Evolutionary conservation across 2,329 filamentous ascomycete species (phyloP).

Genomic region (Pseudocercospora cruenta): DNA sequence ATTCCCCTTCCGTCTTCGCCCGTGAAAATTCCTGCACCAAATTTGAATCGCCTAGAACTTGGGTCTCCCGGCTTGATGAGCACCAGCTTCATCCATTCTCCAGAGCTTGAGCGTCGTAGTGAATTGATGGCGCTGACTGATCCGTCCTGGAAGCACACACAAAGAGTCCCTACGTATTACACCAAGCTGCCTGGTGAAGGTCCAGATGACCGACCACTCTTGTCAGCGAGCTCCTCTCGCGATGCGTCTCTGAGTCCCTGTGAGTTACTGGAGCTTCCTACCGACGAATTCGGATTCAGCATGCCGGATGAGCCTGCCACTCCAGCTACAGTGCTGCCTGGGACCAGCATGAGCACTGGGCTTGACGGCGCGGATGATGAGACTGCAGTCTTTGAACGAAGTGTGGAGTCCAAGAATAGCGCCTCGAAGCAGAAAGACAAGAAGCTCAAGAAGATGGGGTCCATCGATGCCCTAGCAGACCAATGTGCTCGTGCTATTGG

Average conservation of each 20-base stretch:
- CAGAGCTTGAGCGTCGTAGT: conserved; percentile 12
- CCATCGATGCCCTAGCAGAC: conserved; percentile 34
- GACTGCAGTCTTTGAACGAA: conserved; percentile 32
- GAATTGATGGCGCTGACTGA: conserved; percentile 22
- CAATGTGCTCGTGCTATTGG: conserved; percentile 15
- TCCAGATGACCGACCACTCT: conserved; percentile 1
- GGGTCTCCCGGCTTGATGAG: conserved; percentile 27
- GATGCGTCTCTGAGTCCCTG: conserved; percentile 1
- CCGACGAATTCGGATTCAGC: conserved; percentile 21
- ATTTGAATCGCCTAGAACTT: conserved; percentile 33
- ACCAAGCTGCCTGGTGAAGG: conserved; percentile 19
- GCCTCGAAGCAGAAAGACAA: conserved; percentile 24
- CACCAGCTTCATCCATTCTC: conserved; percentile 18
- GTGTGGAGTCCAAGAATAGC: conserved; percentile 28
- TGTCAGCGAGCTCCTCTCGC: not conserved
- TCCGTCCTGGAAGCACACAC: conserved; percentile 6
- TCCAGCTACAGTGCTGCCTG: conserved; percentile 25
- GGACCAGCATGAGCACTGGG: conserved; percentile 24
- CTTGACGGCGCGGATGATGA: conserved; percentile 28
- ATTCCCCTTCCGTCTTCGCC: conserved; percentile 33
- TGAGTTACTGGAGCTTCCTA: conserved; percentile 16
- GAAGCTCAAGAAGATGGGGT: conserved; percentile 31
- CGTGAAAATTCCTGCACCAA: conserved; percentile 30
- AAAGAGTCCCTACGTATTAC: conserved; percentile 20
- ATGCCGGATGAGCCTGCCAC: conserved; percentile 18